These are phyloP conservation scores for Sporothrix brunneoviolacea DNA, from an alignment of 2,329 filamentous ascomycete genomes.

Conservation along the genomic window DNA sequence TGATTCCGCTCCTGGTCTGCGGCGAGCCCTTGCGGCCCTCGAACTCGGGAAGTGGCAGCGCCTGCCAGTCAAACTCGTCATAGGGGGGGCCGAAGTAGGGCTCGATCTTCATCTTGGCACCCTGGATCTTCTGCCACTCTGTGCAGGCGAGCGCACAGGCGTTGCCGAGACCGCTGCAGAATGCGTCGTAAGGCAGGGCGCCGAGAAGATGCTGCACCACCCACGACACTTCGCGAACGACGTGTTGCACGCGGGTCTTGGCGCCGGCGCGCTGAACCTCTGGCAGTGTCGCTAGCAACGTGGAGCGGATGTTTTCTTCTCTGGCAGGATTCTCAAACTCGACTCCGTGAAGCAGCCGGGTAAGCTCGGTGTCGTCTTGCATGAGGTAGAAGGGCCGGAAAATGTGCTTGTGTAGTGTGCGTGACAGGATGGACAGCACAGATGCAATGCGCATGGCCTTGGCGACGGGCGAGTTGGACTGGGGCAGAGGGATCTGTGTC, in stretches of 20 bases:
- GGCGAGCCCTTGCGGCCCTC: slow-evolving; percentile 4
- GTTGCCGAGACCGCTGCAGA: slow-evolving; percentile 24
- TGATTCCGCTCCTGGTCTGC: background rate
- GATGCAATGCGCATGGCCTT: slow-evolving; percentile 33
- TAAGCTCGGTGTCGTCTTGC: slow-evolving; percentile 26
- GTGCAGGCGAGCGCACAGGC: slow-evolving; percentile 26
- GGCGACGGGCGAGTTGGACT: slow-evolving; percentile 28
- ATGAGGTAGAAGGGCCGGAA: slow-evolving; percentile 31
- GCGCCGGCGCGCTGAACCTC: slow-evolving; percentile 24
- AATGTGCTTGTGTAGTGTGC: slow-evolving; percentile 27
- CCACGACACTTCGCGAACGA: slow-evolving; percentile 29
- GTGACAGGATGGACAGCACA: slow-evolving; percentile 27
- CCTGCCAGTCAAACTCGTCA: slow-evolving; percentile 31
- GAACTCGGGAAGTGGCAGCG: slow-evolving; percentile 28
- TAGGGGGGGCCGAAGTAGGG: slow-evolving; percentile 31
- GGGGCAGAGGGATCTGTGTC: slow-evolving; percentile 28
- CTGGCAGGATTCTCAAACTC: slow-evolving; percentile 25
- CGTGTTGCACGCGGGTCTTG: slow-evolving; percentile 24
- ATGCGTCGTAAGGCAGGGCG: slow-evolving; percentile 27
- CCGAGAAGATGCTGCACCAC: slow-evolving; percentile 28
- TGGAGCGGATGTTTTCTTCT: slow-evolving; percentile 27
- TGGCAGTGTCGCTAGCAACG: slow-evolving; percentile 26
- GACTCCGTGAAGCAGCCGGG: slow-evolving; percentile 25
- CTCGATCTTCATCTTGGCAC: slow-evolving; percentile 29
- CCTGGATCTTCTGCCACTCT: slow-evolving; percentile 29